Base-by-base conservation (phyloP, 495 filamentous ascomycete species). In the Tetracladium setigerum region DNA sequence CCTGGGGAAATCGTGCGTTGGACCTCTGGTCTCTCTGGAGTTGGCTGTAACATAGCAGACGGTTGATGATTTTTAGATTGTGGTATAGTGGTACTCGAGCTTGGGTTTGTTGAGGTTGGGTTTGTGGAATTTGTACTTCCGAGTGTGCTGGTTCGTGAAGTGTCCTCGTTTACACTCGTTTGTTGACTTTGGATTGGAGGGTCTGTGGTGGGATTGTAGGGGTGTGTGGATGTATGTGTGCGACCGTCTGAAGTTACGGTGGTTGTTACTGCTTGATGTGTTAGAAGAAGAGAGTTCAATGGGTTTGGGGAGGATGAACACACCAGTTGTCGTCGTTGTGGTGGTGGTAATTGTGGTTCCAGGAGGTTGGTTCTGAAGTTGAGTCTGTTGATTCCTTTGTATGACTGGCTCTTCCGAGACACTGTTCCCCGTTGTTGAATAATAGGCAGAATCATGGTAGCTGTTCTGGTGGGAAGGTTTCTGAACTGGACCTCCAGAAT, bases 291-390 rank as follows among this genome's bases (percentile, higher is more conserved):
- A 27, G 3, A 7, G 13, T 33, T 38, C 5, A 12, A n/a, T 36
- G 4, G 7, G 3, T 27, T 27, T 10, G 16, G 13, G 14, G 41
- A 17, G 17, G 31, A 33, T 16, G 0, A 1, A 50, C 41, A 30
- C 40, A 54, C 52, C 46, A 12, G 52, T 54, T 11, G 52, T 54
- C 2, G 52, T 54, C 1, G 52, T 54, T 2, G 51, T 54, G 12
- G 46, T 54, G 11, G 52, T 49, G 0, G 52, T 54, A 14, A 54
- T 33, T 0, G 52, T 54, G 17, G 52, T 54, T 24, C 52, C 52
- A 14, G 46, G 52, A 11, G 39, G 14, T 18, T 16, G 38, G 11
- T 18, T 18, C 4, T 40, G n/a, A 12, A 16, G 11, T 19, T 40
- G 38, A 12, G 11, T 27, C 14, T 31, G 18, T 8, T 43, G 10